phyloP scores from a whole-genome alignment of 176 grass and related monocot species.

The Lolium rigidum region DNA sequence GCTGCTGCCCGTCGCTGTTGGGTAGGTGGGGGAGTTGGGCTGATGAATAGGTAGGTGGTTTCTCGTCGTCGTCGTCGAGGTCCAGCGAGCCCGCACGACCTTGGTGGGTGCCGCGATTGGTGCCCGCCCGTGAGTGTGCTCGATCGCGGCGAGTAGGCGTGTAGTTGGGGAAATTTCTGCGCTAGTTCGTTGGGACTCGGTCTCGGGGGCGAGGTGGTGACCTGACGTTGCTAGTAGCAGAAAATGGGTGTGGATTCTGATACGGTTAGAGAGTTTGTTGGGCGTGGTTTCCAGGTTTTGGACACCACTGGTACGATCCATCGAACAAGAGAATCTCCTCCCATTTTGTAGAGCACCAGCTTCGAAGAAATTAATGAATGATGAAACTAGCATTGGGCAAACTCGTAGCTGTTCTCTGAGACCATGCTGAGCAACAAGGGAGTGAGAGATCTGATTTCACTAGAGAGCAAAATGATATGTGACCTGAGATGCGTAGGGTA shows the following conservation, averaged over 20 bases:
- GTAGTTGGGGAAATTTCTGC: slow-evolving; percentile 22
- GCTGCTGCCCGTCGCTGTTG: background rate
- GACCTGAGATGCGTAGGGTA: background rate
- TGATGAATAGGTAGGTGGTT: background rate
- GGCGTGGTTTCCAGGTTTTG: background rate
- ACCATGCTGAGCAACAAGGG: background rate
- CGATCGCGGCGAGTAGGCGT: slow-evolving; percentile 6
- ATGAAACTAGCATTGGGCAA: background rate
- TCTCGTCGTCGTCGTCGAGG: background rate
- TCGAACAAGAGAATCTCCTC: background rate
- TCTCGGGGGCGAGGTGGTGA: background rate
- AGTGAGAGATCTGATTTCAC: background rate
- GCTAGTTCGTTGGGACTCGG: slow-evolving; percentile 15
- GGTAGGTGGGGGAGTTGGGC: slow-evolving; percentile 24
- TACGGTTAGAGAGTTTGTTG: background rate
- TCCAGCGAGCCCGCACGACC: background rate
- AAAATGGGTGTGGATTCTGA: background rate
- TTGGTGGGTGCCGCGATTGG: background rate
- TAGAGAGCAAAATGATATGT: background rate
- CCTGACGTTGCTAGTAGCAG: background rate
- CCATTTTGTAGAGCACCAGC: background rate
- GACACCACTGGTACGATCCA: background rate
- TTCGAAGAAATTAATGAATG: background rate
- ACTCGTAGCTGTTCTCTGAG: background rate
- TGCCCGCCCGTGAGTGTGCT: background rate